Base-by-base conservation (phyloP, 352 stramenopile genomes). In the Pythium brassicae region DNA sequence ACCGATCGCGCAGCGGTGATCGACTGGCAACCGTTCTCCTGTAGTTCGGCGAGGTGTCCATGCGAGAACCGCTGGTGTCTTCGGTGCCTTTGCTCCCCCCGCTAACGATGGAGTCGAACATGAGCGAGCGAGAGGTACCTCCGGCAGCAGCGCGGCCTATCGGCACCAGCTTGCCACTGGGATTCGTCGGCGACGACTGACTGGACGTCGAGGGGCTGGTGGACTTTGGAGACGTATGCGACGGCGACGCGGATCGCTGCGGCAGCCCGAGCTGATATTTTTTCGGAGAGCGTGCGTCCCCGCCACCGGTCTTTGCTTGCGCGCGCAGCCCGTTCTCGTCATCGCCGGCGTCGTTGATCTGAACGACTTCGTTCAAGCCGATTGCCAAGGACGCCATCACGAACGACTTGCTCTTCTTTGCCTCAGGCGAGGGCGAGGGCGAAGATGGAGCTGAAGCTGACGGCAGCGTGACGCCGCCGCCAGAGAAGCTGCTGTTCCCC, bases 91-190 rank as follows among this genome's bases (percentile, higher is more conserved):
- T 50, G 53, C 42, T 52, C 14, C 15, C 47, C 11, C 32, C 42
- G n/a, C 35, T n/a, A 25, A 61, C 42, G 26, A 55, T 61, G n/a
- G 55, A 22, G 12, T 61, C 47, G 23, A 61, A 55, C n/a, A 44
- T 61, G 25, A 55, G 26, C 11, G 27, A 27, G 37, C 37, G 44
- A 11, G 55, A 34, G 3, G 19, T 44, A 12, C 22, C 17, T 0
- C 26, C 27, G 7, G 22, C 10, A 15, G 14, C 25, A 47, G 8
- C n/a, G 11, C 26, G 37, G 25, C 23, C 17, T 7, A 55, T 49
- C 3, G 55, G 47, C 14, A 61, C 19, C 9, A 61, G 37, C 35
- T 61, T 61, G 47, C 55, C 54, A 8, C 47, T 27, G 10, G 29
- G 22, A 2, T n/a, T 37, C 15, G 55, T 61, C 2, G 47, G 34